Evolutionary conservation across 2,329 filamentous ascomycete species (phyloP).

Genomic region (Botryosphaeria dothidea): DNA sequence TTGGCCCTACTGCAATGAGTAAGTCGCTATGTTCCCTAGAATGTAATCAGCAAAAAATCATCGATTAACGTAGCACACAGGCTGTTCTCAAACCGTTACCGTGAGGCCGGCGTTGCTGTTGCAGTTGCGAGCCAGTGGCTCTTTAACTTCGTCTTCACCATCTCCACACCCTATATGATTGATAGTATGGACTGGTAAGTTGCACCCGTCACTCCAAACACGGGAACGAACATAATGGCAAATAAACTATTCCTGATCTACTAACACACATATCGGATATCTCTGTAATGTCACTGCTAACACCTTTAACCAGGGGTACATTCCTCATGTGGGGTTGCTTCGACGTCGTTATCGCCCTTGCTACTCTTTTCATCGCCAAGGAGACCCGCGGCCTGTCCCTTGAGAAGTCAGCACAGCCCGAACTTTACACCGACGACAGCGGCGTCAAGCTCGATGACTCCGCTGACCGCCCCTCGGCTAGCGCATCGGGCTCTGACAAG

Average conservation of each 20-base stretch:
- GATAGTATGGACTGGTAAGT: conserved; percentile 46
- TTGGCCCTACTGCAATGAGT: conserved; percentile 54
- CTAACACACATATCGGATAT: neutral
- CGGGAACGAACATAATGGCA: neutral
- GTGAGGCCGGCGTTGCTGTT: conserved; percentile 52
- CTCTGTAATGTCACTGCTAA: neutral
- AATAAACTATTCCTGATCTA: neutral
- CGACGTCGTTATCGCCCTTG: conserved; percentile 44
- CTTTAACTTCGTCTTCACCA: conserved; percentile 53
- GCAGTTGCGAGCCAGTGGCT: conserved; percentile 54
- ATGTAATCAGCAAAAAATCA: neutral
- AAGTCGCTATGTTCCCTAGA: conserved; percentile 21
- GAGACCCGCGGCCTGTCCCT: conserved; percentile 40
- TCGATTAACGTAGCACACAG: conserved; percentile 12
- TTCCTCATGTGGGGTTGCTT: conserved; percentile 52
- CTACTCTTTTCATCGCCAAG: conserved; percentile 40
- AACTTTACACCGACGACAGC: neutral
- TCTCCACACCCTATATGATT: conserved; percentile 55
- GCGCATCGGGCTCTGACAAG: neutral
- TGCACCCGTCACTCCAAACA: neutral
- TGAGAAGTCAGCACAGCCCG: conserved; percentile 34
- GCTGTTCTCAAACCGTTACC: conserved; percentile 55
- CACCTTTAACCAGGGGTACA: conserved; percentile 10
- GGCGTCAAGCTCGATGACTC: neutral
- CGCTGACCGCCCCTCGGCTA: neutral